phyloP scores from a whole-genome alignment of 2,329 filamentous ascomycete species.

The Sclerotinia subarctica region DNA sequence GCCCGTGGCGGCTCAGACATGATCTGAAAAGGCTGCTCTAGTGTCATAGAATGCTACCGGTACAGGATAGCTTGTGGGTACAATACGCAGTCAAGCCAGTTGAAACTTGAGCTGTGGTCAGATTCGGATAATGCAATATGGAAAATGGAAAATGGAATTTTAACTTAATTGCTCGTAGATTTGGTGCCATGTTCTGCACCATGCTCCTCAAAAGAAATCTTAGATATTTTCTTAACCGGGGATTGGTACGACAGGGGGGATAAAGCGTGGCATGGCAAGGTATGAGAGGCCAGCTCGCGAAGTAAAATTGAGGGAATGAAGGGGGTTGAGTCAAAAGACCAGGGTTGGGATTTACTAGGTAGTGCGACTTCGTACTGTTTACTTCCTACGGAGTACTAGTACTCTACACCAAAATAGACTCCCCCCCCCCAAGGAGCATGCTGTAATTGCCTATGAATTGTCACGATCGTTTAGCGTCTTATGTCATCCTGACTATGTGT shows the following conservation, averaged over 20 bases:
- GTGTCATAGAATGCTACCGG: too few relatives aligned
- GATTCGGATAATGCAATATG: not conserved
- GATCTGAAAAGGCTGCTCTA: not conserved
- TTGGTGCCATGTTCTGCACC: conserved; percentile 27
- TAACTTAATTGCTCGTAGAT: not conserved
- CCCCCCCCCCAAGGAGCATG: not conserved
- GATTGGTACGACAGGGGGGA: conserved; percentile 10
- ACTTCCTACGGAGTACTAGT: not conserved
- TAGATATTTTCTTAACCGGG: conserved; percentile 6
- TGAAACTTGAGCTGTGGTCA: too few relatives aligned
- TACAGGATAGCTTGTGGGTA: too few relatives aligned
- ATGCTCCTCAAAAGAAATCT: conserved; percentile 22
- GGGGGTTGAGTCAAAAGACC: not conserved
- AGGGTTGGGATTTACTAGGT: not conserved
- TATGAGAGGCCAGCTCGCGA: not conserved
- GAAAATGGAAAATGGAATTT: not conserved
- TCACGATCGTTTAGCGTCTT: conserved; percentile 5
- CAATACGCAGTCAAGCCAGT: too few relatives aligned
- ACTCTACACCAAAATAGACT: conserved; percentile 10
- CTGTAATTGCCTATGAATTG: not conserved
- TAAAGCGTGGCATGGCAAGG: conserved; percentile 12
- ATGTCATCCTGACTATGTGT: not conserved
- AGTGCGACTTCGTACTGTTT: not conserved
- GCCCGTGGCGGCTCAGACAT: conserved; percentile 5
- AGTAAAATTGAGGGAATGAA: not conserved